Base-by-base conservation (phyloP, 163 green algal genomes). In the Chlorella variabilis region DNA sequence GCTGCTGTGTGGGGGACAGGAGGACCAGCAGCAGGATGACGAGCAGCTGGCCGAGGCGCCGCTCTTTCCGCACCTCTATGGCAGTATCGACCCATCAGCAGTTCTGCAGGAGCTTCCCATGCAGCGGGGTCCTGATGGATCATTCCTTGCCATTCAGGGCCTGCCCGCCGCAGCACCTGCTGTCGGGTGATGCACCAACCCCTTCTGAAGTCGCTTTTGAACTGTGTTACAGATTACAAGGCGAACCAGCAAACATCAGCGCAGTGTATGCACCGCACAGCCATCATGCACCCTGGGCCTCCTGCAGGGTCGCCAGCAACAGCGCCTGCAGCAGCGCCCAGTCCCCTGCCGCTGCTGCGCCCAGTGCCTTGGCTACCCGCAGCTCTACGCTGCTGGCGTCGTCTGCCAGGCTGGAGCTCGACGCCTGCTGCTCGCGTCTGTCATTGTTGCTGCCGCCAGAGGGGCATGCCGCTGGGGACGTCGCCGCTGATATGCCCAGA, bases 1-100 rank as follows among this genome's bases (percentile, higher is more conserved):
- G 27, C 59, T 65, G 38, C 68, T 74, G 17, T 2, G 78, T 8
- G 77, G 63, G 29, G 13, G n/a, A n/a, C n/a, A n/a, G n/a, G n/a
- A n/a, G n/a, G n/a, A 78, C 23, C 33, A 31, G 51, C 71, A 39
- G 36, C 33, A 63, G 54, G 34, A 33, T 9, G 2, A 8, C 33
- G 31, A 66, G 34, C 49, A 68, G 79, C 7, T 71, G 54, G 51
- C 17, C 4, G 67, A 81, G 6, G 79, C 71, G 27, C 62, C 78
- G 61, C 82, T 96, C 0, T 96, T 95, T 69, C 93, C 93, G 7
- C 93, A 96, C 76, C 71, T 96, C 59, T 91, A 92, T 54, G 84
- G 87, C n/a, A 81, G 51, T 6, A 86, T 93, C 11, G 78, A 89
- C 59, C 79, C 78, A 42, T 78, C 45, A 13, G 42, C 69, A 21